Evolutionary conservation across 2,329 filamentous ascomycete genomes (phyloP), one percentile per base, ranked within the genome.

Genomic region (Monosporascus sp.): DNA sequence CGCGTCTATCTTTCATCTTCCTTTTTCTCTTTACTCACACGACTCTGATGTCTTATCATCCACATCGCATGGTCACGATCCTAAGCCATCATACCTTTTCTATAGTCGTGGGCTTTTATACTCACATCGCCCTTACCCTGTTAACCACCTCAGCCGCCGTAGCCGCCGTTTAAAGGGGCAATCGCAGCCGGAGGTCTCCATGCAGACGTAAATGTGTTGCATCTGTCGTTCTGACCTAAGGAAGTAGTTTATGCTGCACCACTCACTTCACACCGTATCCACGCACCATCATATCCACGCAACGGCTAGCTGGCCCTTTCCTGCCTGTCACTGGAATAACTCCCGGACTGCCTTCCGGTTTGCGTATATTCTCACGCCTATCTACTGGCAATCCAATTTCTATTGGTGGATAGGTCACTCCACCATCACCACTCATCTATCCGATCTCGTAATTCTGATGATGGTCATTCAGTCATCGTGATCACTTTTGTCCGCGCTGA

Each of bases 11-110:
- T 41, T 46, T 16, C 50, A 49, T 49, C 50, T 37, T 44, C 36
- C 49, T 38, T 52, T 50, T 57, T 59, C 57, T 57, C 57, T 54
- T 55, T 56, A 55, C 58, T 59, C 55, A 56, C 55, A 60, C 56
- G 53, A 56, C 50, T 58, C 54, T 45, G 49, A 56, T 60, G 56
- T 55, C 49, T 40, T 56, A 41, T 57, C 45, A 52, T 52, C 52
- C 48, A 50, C 54, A 57, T 55, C 58, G 57, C 56, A 59, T 59
- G 54, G 11, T 22, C 34, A 38, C 46, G 11, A 11, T 22, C 19
- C 9, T 24, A 11, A 41, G 17, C 19, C 38, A 41, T 41, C 38
- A 41, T 41, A n/a, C 17, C 17, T 1, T 41, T n/a, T 41, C n/a
- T 20, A 9, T n/a, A n/a, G 17, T 19, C 17, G 38, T 41, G 38